Evolutionary conservation across 305 asterid genomes (phyloP), one percentile per base, ranked within the genome.

Genomic region (Lippia alba): DNA sequence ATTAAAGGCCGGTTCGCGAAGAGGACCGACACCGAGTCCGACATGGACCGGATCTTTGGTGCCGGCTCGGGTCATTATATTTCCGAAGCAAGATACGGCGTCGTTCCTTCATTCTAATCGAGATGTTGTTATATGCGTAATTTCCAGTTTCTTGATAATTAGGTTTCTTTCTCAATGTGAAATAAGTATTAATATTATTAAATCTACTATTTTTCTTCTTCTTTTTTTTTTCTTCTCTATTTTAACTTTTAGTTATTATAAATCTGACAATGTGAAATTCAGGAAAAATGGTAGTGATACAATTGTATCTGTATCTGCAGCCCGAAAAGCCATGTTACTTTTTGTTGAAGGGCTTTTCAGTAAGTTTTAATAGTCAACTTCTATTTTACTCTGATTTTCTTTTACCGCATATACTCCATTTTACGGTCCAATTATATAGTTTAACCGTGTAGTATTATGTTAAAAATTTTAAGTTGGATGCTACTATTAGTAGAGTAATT

Each of bases 1-100:
- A 84, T 93, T 63, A 91, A 93, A 74, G 98, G 98, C 59, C 89
- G 97, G 39, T 93, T 93, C 77, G 98, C 91, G 0, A 93, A 93
- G 78, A 81, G 87, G 76, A 79, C 77, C 67, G 91, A 87, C 6
- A 20, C 84, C 14, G 95, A 87, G 1, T 63, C 86, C 0, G 94
- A 88, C 6, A 61, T 84, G 8, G 87, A 86, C 73, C 80, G 81
- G 58, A 66, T 81, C 0, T 85, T 86, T 41, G 75, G 75, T 8
- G 36, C 79, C 54, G 82, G 72, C 32, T 33, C 88, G 1, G 76
- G 76, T 19, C 75, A 57, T 60, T 85, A 83, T 82, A 41, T 85
- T 17, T 20, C 77, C 5, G 96, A 85, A 3, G 71, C 80, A 0
- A 72, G 96, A 80, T 91, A 69, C 81, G 82, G 96, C 60, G 78